Percentiles rank a stretch among this genome's conserved stretches.
phyloP scores from a whole-genome alignment of 768 basidiomycete genomes.

The Pleurotus tuoliensis region DNA sequence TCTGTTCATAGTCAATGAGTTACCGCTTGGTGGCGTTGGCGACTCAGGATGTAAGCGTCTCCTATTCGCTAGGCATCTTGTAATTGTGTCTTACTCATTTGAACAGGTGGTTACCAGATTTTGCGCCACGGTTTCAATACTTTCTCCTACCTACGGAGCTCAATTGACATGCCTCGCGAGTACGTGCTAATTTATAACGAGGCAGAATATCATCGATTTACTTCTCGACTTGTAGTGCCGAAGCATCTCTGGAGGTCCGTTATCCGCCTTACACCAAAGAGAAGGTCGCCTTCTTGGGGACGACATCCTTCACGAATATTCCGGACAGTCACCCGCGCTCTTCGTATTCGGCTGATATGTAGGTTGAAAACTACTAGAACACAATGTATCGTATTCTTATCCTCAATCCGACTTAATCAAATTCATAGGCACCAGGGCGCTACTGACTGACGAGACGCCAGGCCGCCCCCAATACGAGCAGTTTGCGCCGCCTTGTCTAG shows the following conservation, averaged over 20 bases:
- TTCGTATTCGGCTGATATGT: too few relatives aligned
- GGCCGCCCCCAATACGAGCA: too few relatives aligned
- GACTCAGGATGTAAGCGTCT: conserved; percentile 57
- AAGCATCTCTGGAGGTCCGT: conserved; percentile 33
- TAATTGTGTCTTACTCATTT: conserved; percentile 2
- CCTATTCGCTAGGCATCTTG: too few relatives aligned
- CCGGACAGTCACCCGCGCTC: conserved; percentile 11
- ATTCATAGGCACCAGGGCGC: too few relatives aligned
- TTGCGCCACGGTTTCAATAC: conserved; percentile 51
- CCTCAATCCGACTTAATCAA: too few relatives aligned
- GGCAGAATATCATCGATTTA: not conserved
- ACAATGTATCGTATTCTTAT: too few relatives aligned
- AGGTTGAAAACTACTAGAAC: too few relatives aligned
- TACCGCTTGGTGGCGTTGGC: conserved; percentile 55
- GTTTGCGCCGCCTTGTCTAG: too few relatives aligned
- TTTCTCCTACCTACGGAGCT: conserved; percentile 46
- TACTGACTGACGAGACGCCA: too few relatives aligned
- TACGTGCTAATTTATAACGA: conserved; percentile 22
- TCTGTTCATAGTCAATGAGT: conserved; percentile 18
- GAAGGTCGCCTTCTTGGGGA: conserved; percentile 26
- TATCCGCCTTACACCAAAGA: conserved; percentile 51
- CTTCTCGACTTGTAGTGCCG: conserved; percentile 26
- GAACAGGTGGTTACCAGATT: conserved; percentile 49
- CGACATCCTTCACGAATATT: conserved; percentile 18
- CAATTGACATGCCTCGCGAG: conserved; percentile 50